Percentiles rank a stretch among this genome's conserved stretches.
These are phyloP conservation scores for Symbiodinium natans DNA, from an alignment of 73 alveolate genomes.

Conservation along the genomic window DNA sequence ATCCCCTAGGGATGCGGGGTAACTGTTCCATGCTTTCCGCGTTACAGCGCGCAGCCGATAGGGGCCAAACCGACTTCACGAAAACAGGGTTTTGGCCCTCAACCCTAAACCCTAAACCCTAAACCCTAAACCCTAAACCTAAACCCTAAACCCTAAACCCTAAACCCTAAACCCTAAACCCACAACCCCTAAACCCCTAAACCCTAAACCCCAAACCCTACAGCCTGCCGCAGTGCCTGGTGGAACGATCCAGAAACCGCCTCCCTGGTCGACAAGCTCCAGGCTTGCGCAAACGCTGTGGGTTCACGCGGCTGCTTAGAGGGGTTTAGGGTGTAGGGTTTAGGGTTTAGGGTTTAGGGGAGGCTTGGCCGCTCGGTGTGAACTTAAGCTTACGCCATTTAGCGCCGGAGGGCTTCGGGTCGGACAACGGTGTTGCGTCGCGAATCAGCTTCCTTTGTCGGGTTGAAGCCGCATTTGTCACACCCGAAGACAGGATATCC, in stretches of 20 bases:
- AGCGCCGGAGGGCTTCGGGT: background rate
- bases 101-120: background rate
- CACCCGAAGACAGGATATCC: too few relatives aligned
- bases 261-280: constrained; percentile 59
- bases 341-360: background rate
- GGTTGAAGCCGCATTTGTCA: background rate
- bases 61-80: too few relatives aligned
- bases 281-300: constrained; percentile 26
- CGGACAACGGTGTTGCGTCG: background rate
- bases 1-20: too few relatives aligned
- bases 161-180: background rate
- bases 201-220: background rate
- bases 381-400: too few relatives aligned
- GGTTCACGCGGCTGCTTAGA: background rate
- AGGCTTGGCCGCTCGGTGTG: background rate
- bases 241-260: constrained; percentile 65
- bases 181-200: too few relatives aligned
- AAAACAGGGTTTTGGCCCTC: background rate
- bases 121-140: background rate
- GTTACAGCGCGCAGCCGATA: too few relatives aligned
- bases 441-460: background rate
- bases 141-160: too few relatives aligned
- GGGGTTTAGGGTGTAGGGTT: background rate
- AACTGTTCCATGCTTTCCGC: too few relatives aligned
- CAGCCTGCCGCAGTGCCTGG: constrained; percentile 22